Evolutionary conservation across 768 basidiomycete species (phyloP).

Genomic region (Hygrophorus russula): DNA sequence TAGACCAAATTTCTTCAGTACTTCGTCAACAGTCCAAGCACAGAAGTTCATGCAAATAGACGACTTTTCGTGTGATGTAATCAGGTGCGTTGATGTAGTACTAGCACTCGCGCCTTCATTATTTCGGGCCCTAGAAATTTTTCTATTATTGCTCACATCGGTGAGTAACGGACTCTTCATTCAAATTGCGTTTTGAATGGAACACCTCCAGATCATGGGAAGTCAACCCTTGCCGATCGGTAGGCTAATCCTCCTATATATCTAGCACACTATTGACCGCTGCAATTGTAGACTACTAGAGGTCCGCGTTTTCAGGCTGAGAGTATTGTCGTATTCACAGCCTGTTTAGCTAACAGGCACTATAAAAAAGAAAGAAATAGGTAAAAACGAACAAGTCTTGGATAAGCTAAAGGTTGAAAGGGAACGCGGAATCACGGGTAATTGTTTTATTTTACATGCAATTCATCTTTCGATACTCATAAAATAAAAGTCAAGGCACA

Average conservation of each 20-base stretch:
- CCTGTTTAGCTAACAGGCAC: slow-evolving; percentile 72
- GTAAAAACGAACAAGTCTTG: slow-evolving; percentile 74
- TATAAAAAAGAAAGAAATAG: slow-evolving; percentile 51
- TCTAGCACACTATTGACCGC: neutral
- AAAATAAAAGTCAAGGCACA: slow-evolving; percentile 76
- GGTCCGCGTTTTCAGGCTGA: slow-evolving; percentile 25
- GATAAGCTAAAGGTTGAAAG: slow-evolving; percentile 96
- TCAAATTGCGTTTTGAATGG: neutral
- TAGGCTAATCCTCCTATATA: slow-evolving; percentile 19
- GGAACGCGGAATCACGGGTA: slow-evolving; percentile 92
- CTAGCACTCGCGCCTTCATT: neutral
- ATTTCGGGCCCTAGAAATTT: slow-evolving; percentile 54
- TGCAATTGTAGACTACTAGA: slow-evolving; percentile 49
- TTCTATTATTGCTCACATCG: slow-evolving; percentile 95
- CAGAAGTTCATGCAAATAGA: slow-evolving; percentile 38
- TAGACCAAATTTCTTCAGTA: slow-evolving; percentile 18
- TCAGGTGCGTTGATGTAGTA: slow-evolving; percentile 36
- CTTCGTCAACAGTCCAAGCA: slow-evolving; percentile 17
- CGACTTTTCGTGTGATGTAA: slow-evolving; percentile 54
- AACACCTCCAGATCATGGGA: slow-evolving; percentile 66
- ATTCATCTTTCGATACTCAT: slow-evolving; percentile 3
- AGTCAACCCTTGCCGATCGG: slow-evolving; percentile 89
- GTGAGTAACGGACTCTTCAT: slow-evolving; percentile 22
- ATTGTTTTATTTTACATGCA: slow-evolving; percentile 10
- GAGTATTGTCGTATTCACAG: neutral